Conservation (phyloP, 805 yeast genomes). For the Allodekkera sacchari region DNA sequence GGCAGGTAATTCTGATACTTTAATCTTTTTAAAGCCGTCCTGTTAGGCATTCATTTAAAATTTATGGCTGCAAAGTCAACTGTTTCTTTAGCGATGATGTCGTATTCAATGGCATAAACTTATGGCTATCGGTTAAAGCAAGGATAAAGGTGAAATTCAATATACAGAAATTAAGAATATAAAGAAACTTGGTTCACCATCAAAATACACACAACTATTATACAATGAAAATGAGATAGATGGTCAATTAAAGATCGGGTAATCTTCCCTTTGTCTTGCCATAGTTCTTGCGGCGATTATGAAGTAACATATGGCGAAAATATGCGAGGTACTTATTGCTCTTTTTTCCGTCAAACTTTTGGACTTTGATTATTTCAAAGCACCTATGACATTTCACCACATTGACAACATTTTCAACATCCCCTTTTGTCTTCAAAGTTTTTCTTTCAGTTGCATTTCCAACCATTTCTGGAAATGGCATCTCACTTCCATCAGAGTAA, state of each 20-base stretch:
- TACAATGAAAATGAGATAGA: neutral
- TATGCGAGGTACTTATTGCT: conserved; percentile 19
- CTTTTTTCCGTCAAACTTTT: conserved; percentile 2
- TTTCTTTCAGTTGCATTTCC: conserved; percentile 5
- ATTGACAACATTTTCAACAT: conserved; percentile 1
- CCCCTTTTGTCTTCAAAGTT: conserved; percentile 1
- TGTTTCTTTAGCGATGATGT: too few relatives aligned
- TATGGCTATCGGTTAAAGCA: too few relatives aligned
- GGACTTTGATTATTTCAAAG: conserved; percentile 13
- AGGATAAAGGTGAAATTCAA: too few relatives aligned
- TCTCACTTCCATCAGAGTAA: conserved; percentile 20
- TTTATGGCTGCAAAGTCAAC: too few relatives aligned
- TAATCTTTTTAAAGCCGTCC: too few relatives aligned
- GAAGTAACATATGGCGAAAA: conserved; percentile 18
- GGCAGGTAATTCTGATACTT: too few relatives aligned
- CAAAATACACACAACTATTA: neutral
- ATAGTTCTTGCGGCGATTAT: conserved; percentile 1
- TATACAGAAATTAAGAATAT: too few relatives aligned
- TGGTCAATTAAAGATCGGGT: neutral
- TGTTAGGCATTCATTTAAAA: too few relatives aligned
- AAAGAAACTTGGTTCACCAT: neutral
- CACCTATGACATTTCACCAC: conserved; percentile 18
- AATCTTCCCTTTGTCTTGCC: conserved; percentile 1
- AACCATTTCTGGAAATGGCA: conserved; percentile 18
- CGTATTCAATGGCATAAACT: too few relatives aligned